Evolutionary conservation across 108 stramenopile genomes (phyloP).

Genomic region (Ochromonas danica): DNA sequence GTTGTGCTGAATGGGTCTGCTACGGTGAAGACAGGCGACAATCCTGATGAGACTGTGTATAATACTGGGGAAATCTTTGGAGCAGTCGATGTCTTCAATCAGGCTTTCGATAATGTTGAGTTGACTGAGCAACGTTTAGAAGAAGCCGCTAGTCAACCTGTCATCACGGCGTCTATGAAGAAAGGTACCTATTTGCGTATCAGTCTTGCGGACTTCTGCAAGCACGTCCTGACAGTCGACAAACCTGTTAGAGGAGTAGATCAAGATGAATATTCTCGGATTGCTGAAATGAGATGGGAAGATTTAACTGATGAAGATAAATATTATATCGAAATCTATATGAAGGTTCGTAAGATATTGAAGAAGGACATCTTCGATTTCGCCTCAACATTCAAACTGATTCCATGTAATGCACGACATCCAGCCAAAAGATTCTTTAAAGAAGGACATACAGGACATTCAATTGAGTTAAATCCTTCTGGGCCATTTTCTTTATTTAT

Average conservation of each 20-base stretch:
- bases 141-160: background rate
- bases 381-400: background rate
- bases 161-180: background rate
- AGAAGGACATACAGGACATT: background rate
- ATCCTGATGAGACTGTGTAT: background rate
- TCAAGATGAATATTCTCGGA: background rate
- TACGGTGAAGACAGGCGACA: background rate
- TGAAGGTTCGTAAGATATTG: background rate
- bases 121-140: background rate
- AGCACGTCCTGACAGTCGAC: background rate
- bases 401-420: background rate
- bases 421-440: background rate
- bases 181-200: background rate
- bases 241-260: background rate
- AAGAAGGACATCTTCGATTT: background rate
- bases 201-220: background rate
- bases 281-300: background rate
- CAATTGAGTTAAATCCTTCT: background rate
- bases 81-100: background rate
- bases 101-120: background rate
- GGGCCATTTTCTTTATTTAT: background rate
- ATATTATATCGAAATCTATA: background rate
- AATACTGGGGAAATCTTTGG: background rate
- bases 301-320: background rate
- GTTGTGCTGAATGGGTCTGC: background rate